Conservation (phyloP, 495 filamentous ascomycete species). For the Podospora didyma region DNA sequence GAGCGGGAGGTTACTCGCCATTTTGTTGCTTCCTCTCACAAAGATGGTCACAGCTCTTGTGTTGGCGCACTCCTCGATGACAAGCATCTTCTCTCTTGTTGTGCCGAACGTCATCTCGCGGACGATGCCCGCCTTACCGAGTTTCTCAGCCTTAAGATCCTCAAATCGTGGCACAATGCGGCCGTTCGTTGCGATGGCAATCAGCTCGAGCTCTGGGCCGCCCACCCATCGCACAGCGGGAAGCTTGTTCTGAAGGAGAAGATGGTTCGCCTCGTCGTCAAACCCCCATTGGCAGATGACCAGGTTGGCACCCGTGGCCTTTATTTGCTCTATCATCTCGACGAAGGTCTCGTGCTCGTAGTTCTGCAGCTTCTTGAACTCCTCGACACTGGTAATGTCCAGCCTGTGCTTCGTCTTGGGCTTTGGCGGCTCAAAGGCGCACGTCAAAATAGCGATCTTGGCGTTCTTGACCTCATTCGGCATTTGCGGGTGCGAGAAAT, state of each 20-base stretch:
- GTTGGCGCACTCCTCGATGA: conserved; percentile 99
- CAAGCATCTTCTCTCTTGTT: conserved; percentile 97
- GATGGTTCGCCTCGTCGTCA: conserved; percentile 97
- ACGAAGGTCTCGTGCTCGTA: conserved; percentile 95
- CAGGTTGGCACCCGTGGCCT: conserved; percentile 93
- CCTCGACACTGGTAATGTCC: conserved; percentile 94
- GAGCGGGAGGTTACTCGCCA: conserved; percentile 53
- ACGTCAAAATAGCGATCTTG: conserved; percentile 95
- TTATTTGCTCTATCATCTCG: conserved; percentile 98
- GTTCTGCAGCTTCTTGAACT: conserved; percentile 92
- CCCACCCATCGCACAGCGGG: conserved; percentile 98
- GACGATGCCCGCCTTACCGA: conserved; percentile 85
- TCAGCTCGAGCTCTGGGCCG: conserved; percentile 96
- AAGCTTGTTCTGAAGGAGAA: conserved; percentile 91
- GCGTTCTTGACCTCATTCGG: conserved; percentile 88
- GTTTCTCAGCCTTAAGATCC: conserved; percentile 83
- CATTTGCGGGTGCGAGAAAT: conserved; percentile 99
- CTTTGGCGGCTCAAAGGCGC: conserved; percentile 99
- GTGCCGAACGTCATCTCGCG: conserved; percentile 96
- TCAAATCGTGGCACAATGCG: conserved; percentile 97
- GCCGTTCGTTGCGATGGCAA: conserved; percentile 97
- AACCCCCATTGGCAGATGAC: conserved; percentile 99
- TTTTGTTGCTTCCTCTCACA: conserved; percentile 97
- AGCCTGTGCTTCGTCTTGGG: conserved; percentile 99
- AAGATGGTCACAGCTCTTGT: conserved; percentile 94